A percentile compares a stretch with the other conserved stretches of the same genome.
Evolutionary conservation across 2,329 filamentous ascomycete species (phyloP).

Genomic region (Coniella lustricola): DNA sequence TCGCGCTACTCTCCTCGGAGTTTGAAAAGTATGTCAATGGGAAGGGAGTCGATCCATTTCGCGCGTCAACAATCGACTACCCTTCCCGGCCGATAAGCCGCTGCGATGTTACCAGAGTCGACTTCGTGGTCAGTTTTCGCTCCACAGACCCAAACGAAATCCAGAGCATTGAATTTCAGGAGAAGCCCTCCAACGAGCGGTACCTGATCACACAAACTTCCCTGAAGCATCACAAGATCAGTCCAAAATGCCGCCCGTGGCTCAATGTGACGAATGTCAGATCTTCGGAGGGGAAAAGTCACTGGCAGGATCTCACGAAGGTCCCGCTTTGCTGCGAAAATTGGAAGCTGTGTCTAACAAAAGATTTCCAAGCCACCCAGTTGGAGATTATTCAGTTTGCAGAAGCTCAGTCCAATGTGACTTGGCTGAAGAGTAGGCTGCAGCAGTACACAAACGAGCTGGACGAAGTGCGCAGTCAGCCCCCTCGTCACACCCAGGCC

Average conservation of each 20-base stretch:
- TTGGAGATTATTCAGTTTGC: too few relatives aligned
- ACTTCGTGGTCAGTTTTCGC: constrained; percentile 7
- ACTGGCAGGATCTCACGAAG: too few relatives aligned
- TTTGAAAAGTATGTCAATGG: constrained; percentile 4
- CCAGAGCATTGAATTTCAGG: constrained; percentile 7
- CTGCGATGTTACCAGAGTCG: not conserved
- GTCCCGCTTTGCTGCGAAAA: too few relatives aligned
- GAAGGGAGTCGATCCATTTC: not conserved
- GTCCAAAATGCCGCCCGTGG: constrained; percentile 5
- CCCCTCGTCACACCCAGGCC: too few relatives aligned
- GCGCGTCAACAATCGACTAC: not conserved
- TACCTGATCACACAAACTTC: constrained; percentile 12
- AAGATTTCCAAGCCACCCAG: too few relatives aligned
- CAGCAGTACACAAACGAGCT: too few relatives aligned
- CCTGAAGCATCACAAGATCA: constrained; percentile 4
- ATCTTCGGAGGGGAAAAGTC: too few relatives aligned
- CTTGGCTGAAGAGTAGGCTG: too few relatives aligned
- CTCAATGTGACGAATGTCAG: too few relatives aligned
- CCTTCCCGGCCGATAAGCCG: not conserved
- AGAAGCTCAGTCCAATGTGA: too few relatives aligned
- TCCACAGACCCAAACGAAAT: constrained; percentile 4
- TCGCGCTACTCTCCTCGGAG: constrained; percentile 9
- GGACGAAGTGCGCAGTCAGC: too few relatives aligned
- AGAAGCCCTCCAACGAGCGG: not conserved
- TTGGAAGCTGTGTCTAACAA: too few relatives aligned